Evolutionary conservation across 345 rosid genomes (phyloP).

Genomic region (Gossypium anomalum): DNA sequence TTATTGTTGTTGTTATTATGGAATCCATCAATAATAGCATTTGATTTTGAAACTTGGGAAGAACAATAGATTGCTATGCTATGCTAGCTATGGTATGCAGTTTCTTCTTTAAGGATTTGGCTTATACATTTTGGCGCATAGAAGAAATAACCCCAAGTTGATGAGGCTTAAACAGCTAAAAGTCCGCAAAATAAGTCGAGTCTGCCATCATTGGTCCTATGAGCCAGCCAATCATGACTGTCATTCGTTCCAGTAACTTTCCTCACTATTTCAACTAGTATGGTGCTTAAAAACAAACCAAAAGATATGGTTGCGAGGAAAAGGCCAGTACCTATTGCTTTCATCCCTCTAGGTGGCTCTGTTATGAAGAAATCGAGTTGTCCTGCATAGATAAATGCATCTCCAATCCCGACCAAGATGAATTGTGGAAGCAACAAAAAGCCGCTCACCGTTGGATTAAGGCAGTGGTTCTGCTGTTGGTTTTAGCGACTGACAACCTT

Average conservation of each 20-base stretch:
- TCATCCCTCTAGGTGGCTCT: conserved; percentile 20
- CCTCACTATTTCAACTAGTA: conserved; percentile 9
- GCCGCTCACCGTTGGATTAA: conserved; percentile 3
- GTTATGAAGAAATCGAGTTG: conserved; percentile 28
- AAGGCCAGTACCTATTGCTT: conserved; percentile 18
- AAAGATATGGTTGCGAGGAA: conserved; percentile 20
- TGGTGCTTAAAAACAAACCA: conserved; percentile 13
- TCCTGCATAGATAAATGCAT: conserved; percentile 16
- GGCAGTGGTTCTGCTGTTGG: neutral
- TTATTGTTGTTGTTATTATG: neutral
- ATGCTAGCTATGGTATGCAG: neutral
- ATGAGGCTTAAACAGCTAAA: conserved; percentile 1
- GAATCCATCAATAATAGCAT: neutral
- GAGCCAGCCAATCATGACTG: conserved; percentile 14
- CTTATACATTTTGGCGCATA: conserved; percentile 15
- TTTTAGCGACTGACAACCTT: neutral
- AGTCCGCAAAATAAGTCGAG: conserved; percentile 18
- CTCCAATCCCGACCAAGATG: conserved; percentile 16
- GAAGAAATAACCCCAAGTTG: conserved; percentile 11
- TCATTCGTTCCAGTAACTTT: neutral
- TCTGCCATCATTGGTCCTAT: conserved; percentile 10
- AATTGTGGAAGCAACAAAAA: conserved; percentile 20
- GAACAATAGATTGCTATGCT: neutral
- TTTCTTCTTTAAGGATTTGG: conserved; percentile 7
- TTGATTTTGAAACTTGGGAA: neutral